Conservation (phyloP, 208 protist genomes). For the Trypanosoma cruzi region DNA sequence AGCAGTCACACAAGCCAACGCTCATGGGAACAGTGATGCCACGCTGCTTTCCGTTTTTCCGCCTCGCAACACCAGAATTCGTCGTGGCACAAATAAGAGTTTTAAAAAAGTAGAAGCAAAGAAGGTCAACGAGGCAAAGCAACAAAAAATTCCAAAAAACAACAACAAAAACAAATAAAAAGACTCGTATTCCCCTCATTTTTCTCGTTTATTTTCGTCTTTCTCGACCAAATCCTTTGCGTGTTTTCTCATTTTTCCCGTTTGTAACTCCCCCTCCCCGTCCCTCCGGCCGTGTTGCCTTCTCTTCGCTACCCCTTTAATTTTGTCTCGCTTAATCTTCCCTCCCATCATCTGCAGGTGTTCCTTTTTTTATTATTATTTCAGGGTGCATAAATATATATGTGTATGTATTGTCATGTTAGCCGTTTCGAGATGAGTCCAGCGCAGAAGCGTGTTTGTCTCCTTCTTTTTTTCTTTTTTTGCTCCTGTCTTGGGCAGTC, state of each 20-base stretch:
- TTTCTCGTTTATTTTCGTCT: too few species aligned
- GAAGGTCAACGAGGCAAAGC: neutral
- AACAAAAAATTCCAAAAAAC: conserved; percentile 10
- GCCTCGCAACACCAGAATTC: conserved; percentile 3
- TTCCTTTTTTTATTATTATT: conserved; percentile 3
- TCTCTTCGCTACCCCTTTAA: too few species aligned
- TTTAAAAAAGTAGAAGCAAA: neutral
- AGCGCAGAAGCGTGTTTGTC: neutral
- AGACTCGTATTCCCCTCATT: neutral
- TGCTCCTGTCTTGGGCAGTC: neutral
- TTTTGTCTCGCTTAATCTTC: neutral
- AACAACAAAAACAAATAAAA: neutral
- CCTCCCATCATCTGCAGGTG: conserved; percentile 2
- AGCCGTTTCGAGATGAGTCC: neutral
- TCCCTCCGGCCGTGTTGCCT: too few species aligned
- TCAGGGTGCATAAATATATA: conserved; percentile 10
- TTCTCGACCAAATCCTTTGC: too few species aligned
- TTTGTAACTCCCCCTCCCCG: too few species aligned
- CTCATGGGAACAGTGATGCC: neutral
- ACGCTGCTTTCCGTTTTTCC: neutral
- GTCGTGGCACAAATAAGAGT: conserved; percentile 3
- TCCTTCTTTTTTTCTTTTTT: neutral
- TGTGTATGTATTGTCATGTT: conserved; percentile 11
- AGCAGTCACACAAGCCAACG: too few species aligned
- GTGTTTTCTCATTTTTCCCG: too few species aligned